A percentile compares a stretch with the other conserved stretches of the same genome.
phyloP scores from a whole-genome alignment of 139 green algal genomes.

The Chlamydomonas sp. region DNA sequence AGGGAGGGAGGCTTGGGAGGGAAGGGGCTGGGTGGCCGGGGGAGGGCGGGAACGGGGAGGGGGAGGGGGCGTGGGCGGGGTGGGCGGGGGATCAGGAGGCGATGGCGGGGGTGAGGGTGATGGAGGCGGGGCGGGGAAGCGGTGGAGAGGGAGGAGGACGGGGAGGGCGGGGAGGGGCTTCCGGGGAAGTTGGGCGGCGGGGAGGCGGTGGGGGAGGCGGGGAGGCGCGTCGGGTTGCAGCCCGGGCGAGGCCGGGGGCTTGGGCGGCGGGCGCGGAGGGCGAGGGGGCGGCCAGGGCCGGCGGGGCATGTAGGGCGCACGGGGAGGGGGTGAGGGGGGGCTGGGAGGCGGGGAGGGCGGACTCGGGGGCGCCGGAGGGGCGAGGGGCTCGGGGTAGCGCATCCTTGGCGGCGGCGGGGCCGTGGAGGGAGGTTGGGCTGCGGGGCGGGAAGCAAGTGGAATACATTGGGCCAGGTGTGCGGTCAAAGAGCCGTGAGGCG shows the following conservation, averaged over 20 bases:
- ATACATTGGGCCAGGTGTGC: no score
- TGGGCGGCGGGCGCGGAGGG: slow-evolving; percentile 1
- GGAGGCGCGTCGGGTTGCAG: neutral
- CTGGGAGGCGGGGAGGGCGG: slow-evolving; percentile 2
- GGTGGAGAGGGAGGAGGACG: neutral
- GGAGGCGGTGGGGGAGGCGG: slow-evolving; percentile 9
- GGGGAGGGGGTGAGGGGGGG: slow-evolving; percentile 18
- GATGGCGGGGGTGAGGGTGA: neutral
- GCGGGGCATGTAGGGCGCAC: slow-evolving; percentile 23
- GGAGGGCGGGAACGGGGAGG: neutral
- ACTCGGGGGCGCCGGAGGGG: neutral
- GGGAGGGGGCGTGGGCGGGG: neutral
- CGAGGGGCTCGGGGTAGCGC: neutral
- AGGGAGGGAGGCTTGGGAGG: no score
- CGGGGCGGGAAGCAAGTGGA: no score
- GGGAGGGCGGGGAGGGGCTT: neutral
- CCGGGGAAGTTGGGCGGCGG: slow-evolving; percentile 9
- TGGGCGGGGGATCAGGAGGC: neutral
- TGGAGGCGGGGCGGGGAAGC: no score
- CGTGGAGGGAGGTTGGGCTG: no score
- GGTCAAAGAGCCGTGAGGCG: no score
- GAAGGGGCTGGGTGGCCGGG: no score
- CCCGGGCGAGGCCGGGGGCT: neutral
- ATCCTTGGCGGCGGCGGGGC: no score
- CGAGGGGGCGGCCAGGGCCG: slow-evolving; percentile 22